Percentiles rank a stretch among this genome's conserved stretches.
Evolutionary conservation across 2,329 filamentous ascomycete genomes (phyloP).

Genomic region (Paraphoma sp.): DNA sequence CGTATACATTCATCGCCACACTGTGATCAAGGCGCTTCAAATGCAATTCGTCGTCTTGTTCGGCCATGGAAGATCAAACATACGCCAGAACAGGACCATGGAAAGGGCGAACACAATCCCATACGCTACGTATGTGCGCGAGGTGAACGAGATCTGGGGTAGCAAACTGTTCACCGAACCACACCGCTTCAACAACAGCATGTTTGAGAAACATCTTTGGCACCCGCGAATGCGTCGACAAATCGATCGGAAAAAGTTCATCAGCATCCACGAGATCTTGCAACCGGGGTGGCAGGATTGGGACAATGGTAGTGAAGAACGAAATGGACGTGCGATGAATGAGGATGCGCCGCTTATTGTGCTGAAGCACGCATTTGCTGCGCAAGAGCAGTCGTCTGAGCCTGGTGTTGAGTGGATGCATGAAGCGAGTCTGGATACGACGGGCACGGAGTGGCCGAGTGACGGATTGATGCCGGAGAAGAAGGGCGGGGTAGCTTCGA

Average conservation of each 20-base stretch:
- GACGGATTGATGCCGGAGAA: neutral
- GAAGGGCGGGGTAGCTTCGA: neutral
- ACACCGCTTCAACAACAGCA: slow-evolving; percentile 9
- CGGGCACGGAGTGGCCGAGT: neutral
- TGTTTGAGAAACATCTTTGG: slow-evolving; percentile 17
- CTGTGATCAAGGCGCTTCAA: slow-evolving; percentile 36
- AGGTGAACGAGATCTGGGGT: slow-evolving; percentile 41
- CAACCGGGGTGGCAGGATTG: slow-evolving; percentile 4
- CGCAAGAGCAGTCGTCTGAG: neutral
- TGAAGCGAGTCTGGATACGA: slow-evolving; percentile 2
- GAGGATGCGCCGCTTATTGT: neutral
- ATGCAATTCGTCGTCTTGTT: slow-evolving; percentile 39
- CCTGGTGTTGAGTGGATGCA: slow-evolving; percentile 1
- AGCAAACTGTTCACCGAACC: slow-evolving; percentile 30
- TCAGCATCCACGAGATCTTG: slow-evolving; percentile 13
- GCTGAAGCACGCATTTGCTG: neutral
- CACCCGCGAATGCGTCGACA: slow-evolving; percentile 22
- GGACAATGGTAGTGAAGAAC: too few relatives aligned
- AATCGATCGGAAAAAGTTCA: slow-evolving; percentile 1
- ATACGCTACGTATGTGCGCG: slow-evolving; percentile 31
- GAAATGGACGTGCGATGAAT: neutral
- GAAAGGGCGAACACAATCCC: slow-evolving; percentile 23
- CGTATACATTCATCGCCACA: slow-evolving; percentile 30
- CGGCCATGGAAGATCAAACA: slow-evolving; percentile 26
- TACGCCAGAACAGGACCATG: slow-evolving; percentile 34